These are phyloP conservation scores for Septoria petroselini DNA, from an alignment of 2,329 filamentous ascomycete genomes.

Conservation along the genomic window DNA sequence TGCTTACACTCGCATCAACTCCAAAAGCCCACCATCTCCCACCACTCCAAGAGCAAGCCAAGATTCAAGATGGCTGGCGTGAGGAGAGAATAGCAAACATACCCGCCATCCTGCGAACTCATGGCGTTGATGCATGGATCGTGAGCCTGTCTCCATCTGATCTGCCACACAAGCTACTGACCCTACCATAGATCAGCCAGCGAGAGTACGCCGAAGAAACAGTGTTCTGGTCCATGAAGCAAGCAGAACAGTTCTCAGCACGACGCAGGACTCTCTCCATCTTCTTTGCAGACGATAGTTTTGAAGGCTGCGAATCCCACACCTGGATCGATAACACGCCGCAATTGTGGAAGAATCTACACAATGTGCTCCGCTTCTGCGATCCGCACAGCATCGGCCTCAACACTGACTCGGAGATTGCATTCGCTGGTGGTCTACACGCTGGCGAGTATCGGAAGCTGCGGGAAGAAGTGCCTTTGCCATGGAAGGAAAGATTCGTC, in stretches of 20 bases:
- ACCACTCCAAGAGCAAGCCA: constrained; percentile 22
- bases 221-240: constrained; percentile 27
- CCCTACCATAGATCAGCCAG: constrained; percentile 17
- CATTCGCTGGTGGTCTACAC: constrained; percentile 25
- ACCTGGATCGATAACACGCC: constrained; percentile 27
- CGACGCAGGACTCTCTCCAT: constrained; percentile 23
- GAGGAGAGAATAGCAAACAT: constrained; percentile 21
- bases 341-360: constrained; percentile 14
- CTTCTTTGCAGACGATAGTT: constrained; percentile 18
- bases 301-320: constrained; percentile 9
- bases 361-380: constrained; percentile 13
- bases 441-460: constrained; percentile 18
- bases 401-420: constrained; percentile 22
- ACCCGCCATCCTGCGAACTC: constrained; percentile 20
- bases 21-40: constrained; percentile 16
- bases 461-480: constrained; percentile 7
- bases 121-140: constrained; percentile 27
- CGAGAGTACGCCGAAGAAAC: constrained; percentile 28
- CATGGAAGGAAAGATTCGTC: constrained; percentile 17
- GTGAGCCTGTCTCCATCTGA: constrained; percentile 1
- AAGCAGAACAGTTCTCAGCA: constrained; percentile 25
- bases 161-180: background rate
- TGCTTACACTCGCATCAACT: background rate
- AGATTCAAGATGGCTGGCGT: constrained; percentile 23
- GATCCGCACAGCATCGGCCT: constrained; percentile 19